phyloP scores from a whole-genome alignment of 306 rosid species.

The Citrullus colocynthis region DNA sequence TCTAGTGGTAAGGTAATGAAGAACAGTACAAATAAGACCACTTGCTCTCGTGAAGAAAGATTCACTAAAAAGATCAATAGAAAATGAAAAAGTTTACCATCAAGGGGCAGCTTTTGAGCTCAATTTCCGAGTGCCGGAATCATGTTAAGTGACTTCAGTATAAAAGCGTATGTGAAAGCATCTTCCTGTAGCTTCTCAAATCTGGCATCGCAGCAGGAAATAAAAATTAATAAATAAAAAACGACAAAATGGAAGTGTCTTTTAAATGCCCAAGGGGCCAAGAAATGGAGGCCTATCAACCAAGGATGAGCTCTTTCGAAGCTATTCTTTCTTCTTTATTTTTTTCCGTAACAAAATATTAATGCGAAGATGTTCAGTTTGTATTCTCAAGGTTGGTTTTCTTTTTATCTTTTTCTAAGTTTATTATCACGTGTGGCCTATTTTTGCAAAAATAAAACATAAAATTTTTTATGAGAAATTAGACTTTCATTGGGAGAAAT shows the following conservation, averaged over 20 bases:
- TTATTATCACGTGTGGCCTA: not conserved
- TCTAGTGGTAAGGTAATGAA: not conserved
- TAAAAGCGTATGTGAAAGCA: slow-evolving; percentile 52
- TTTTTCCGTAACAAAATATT: not conserved
- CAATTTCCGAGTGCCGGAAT: slow-evolving; percentile 13
- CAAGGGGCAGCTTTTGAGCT: not conserved
- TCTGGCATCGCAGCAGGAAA: slow-evolving; percentile 31
- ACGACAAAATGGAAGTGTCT: not conserved
- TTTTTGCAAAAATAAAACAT: not conserved
- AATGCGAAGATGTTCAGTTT: not conserved
- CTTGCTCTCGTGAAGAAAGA: not conserved
- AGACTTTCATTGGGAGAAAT: not conserved
- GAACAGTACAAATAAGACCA: not conserved
- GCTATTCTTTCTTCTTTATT: not conserved
- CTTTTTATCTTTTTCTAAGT: not conserved
- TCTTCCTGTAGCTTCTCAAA: slow-evolving; percentile 84
- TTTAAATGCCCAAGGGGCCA: not conserved
- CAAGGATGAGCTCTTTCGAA: not conserved
- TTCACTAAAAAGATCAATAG: not conserved
- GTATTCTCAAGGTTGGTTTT: not conserved
- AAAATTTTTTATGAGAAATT: no score
- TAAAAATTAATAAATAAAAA: not conserved
- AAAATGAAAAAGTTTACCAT: not conserved
- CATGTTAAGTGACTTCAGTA: slow-evolving; percentile 48
- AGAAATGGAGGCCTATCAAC: not conserved